These are phyloP conservation scores for Nigrospora sphaerica DNA, from an alignment of 2,329 filamentous ascomycete genomes.

Conservation along the genomic window DNA sequence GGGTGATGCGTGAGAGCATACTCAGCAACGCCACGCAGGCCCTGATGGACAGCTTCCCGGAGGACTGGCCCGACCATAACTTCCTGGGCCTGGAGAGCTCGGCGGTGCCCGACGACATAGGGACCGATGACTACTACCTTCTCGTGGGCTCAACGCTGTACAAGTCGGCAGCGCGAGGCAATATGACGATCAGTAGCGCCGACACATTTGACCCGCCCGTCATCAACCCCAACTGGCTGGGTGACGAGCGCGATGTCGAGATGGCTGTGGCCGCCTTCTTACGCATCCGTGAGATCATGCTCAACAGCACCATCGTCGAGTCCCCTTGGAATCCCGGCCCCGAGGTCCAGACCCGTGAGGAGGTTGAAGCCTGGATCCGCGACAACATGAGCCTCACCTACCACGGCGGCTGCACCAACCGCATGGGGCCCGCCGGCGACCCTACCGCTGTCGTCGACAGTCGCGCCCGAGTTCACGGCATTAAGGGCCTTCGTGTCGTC, in stretches of 20 bases:
- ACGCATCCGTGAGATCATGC: too few relatives aligned
- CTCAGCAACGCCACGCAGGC: neutral
- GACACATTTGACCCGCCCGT: neutral
- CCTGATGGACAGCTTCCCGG: neutral
- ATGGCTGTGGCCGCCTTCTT: too few relatives aligned
- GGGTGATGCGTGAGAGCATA: too few relatives aligned
- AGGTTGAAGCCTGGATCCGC: constrained; percentile 5
- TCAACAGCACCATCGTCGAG: too few relatives aligned
- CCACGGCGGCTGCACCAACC: constrained; percentile 9
- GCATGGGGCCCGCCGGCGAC: constrained; percentile 8
- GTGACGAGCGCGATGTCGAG: neutral
- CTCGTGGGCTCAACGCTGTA: constrained; percentile 1
- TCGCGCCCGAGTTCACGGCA: constrained; percentile 7
- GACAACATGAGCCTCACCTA: constrained; percentile 4
- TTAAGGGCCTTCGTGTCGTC: constrained; percentile 6
- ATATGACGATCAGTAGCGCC: neutral
- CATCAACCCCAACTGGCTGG: constrained; percentile 1
- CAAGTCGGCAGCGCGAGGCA: constrained; percentile 2
- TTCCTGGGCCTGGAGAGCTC: neutral
- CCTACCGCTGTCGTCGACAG: constrained; percentile 9
- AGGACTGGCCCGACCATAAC: neutral
- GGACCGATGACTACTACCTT: neutral
- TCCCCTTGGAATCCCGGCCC: neutral
- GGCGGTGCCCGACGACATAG: neutral
- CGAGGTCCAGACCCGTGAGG: constrained; percentile 2